Percentiles rank a stretch among this genome's conserved stretches.
Evolutionary conservation across 495 filamentous ascomycete genomes (phyloP).

Genomic region (Opeltia flavorubescens): DNA sequence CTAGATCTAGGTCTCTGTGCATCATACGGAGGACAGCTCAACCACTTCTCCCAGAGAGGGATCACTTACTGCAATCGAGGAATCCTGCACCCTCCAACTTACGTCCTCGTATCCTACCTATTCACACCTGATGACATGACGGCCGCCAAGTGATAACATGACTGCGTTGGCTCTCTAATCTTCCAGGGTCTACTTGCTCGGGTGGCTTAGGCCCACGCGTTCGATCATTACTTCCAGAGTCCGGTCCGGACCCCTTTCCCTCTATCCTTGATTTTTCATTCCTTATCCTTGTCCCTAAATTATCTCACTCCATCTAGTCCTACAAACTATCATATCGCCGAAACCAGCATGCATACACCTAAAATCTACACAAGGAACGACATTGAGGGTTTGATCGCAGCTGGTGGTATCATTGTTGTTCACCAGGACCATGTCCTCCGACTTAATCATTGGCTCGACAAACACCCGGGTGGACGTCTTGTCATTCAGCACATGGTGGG

Average conservation of each 20-base stretch:
- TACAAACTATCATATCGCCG: background rate
- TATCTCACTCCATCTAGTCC: background rate
- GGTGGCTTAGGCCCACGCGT: background rate
- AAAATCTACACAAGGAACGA: slow-evolving; percentile 13
- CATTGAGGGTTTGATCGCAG: slow-evolving; percentile 28
- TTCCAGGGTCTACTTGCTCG: background rate
- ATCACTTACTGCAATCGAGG: no score
- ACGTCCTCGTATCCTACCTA: no score
- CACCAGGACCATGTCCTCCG: slow-evolving; percentile 27
- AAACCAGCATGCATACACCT: slow-evolving; percentile 11
- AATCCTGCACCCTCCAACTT: no score
- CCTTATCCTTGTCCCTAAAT: background rate
- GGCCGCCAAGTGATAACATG: no score
- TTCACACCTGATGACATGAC: no score
- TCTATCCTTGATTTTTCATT: background rate
- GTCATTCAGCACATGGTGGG: slow-evolving; percentile 37
- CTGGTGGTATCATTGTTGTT: slow-evolving; percentile 31
- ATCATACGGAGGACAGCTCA: no score
- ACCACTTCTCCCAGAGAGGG: no score
- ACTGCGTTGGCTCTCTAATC: no score
- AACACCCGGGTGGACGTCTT: slow-evolving; percentile 31
- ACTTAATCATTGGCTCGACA: slow-evolving; percentile 30
- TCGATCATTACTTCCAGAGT: no score
- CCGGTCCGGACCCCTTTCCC: background rate
- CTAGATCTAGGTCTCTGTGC: no score